Conservation (phyloP, 2,329 filamentous ascomycete species). For the Neopestalotiopsis sp. region DNA sequence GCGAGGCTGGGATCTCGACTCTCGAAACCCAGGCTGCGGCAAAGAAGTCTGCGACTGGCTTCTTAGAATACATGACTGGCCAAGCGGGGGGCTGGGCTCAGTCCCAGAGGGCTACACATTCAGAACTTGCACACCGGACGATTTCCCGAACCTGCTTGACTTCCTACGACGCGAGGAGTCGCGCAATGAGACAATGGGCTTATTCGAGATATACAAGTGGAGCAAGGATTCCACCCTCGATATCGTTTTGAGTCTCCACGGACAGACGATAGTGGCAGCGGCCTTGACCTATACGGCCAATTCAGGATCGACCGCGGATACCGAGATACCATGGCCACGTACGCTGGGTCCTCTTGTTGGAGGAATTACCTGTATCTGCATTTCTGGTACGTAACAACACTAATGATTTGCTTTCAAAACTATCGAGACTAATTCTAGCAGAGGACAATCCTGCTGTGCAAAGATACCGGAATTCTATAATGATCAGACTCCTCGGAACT, state of each 20-base stretch:
- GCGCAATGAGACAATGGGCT: constrained; percentile 55
- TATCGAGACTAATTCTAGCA: constrained; percentile 24
- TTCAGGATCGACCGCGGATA: constrained; percentile 49
- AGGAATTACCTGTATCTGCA: constrained; percentile 65
- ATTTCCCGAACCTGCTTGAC: constrained; percentile 52
- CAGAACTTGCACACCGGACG: constrained; percentile 48
- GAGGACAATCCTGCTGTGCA: constrained; percentile 49
- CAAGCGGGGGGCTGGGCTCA: constrained; percentile 41
- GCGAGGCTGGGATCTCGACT: constrained; percentile 58
- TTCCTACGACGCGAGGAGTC: constrained; percentile 55
- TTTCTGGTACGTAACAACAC: constrained; percentile 50
- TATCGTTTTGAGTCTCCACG: constrained; percentile 58
- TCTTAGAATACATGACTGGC: constrained; percentile 56
- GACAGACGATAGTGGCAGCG: constrained; percentile 53
- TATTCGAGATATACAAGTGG: constrained; percentile 64
- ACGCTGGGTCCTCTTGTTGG: constrained; percentile 56
- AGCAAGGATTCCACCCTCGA: constrained; percentile 55
- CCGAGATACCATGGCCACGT: constrained; percentile 61
- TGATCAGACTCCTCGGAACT: constrained; percentile 57
- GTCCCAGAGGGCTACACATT: constrained; percentile 46
- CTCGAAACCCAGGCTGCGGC: constrained; percentile 49
- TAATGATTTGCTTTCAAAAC: no score
- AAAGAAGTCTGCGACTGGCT: constrained; percentile 59
- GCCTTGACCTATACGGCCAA: constrained; percentile 59
- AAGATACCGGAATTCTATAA: constrained; percentile 52